Evolutionary conservation across 768 basidiomycete species (phyloP).

Genomic region (Naganishia vishniacii): DNA sequence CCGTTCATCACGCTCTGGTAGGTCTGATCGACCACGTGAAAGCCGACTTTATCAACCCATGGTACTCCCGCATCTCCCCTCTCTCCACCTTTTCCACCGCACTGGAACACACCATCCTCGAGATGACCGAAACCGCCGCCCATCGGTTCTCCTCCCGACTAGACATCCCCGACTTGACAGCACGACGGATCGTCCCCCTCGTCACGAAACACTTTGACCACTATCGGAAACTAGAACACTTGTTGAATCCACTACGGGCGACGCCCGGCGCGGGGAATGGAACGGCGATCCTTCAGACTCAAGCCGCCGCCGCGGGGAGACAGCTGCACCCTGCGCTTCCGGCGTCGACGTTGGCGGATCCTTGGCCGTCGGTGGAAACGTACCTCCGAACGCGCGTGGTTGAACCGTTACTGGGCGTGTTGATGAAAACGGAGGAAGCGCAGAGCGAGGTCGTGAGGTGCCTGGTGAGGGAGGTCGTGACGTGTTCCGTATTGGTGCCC

Average conservation of each 20-base stretch:
- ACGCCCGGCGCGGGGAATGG: constrained; percentile 12
- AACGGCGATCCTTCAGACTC: constrained; percentile 20
- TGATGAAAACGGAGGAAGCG: constrained; percentile 71
- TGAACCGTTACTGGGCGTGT: constrained; percentile 63
- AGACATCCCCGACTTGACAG: constrained; percentile 70
- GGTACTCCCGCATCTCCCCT: constrained; percentile 81
- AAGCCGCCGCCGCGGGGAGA: too few relatives aligned
- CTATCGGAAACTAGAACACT: constrained; percentile 74
- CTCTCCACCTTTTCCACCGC: constrained; percentile 84
- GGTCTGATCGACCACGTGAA: not conserved
- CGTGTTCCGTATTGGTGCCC: constrained; percentile 76
- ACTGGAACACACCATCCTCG: constrained; percentile 69
- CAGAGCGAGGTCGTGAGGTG: constrained; percentile 65
- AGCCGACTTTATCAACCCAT: constrained; percentile 73
- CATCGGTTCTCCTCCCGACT: constrained; percentile 57
- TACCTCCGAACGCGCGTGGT: constrained; percentile 65
- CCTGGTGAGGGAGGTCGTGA: constrained; percentile 72
- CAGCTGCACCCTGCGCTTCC: constrained; percentile 75
- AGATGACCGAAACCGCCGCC: constrained; percentile 59
- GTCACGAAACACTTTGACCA: constrained; percentile 83
- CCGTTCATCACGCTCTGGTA: not conserved
- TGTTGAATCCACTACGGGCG: constrained; percentile 29
- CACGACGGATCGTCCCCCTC: constrained; percentile 79
- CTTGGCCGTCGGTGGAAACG: constrained; percentile 80
- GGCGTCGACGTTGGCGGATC: constrained; percentile 80